Evolutionary conservation across 2,329 filamentous ascomycete species (phyloP).

Genomic region (Metarhizium anisopliae): DNA sequence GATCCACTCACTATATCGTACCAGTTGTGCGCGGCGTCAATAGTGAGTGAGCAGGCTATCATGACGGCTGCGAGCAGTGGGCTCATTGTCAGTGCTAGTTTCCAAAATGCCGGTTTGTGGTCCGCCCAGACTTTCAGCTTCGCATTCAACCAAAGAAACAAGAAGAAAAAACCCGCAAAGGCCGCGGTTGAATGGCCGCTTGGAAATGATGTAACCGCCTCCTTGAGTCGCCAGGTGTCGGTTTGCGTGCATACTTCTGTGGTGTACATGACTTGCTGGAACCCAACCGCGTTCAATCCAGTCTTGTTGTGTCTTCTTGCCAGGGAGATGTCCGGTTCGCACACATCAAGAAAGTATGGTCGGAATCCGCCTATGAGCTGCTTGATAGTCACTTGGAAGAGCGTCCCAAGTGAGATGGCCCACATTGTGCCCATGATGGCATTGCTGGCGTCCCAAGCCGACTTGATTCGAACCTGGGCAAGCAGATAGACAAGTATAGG

Average conservation of each 20-base stretch:
- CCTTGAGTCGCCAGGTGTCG: constrained; percentile 45
- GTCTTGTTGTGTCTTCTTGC: constrained; percentile 29
- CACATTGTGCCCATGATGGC: constrained; percentile 53
- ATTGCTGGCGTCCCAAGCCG: constrained; percentile 53
- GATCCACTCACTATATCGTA: constrained; percentile 60
- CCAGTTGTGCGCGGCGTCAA: constrained; percentile 61
- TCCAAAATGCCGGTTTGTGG: constrained; percentile 60
- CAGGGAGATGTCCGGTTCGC: constrained; percentile 45
- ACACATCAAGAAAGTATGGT: constrained; percentile 56
- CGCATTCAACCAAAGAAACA: constrained; percentile 61
- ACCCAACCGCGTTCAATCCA: constrained; percentile 38
- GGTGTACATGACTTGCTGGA: constrained; percentile 53
- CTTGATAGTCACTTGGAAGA: constrained; percentile 61
- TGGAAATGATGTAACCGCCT: constrained; percentile 56
- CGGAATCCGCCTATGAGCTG: constrained; percentile 56
- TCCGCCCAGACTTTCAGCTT: constrained; percentile 64
- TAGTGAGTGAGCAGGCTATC: constrained; percentile 52
- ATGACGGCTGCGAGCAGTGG: constrained; percentile 53
- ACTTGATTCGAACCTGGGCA: constrained; percentile 48
- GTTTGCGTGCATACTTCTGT: constrained; percentile 50
- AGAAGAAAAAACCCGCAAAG: constrained; percentile 53
- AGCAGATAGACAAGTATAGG: constrained; percentile 48
- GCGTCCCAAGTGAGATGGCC: constrained; percentile 46
- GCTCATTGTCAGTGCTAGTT: constrained; percentile 46
- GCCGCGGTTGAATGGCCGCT: constrained; percentile 59